phyloP scores from a whole-genome alignment of 176 grass and related monocot genomes.

The Oryza longistaminata region DNA sequence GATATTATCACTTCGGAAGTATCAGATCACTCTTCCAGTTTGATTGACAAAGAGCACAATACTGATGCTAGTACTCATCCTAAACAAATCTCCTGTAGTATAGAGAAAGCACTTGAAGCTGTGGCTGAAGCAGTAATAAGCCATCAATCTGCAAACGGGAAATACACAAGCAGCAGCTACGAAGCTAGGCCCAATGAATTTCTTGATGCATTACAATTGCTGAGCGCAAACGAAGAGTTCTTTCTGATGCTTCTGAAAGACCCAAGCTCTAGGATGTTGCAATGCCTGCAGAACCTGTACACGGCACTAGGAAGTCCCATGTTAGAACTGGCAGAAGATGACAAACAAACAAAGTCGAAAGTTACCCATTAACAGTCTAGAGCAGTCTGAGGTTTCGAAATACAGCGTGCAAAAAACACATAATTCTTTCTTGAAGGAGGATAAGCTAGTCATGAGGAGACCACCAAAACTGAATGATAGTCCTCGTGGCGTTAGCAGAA shows the following conservation, averaged over 20 bases:
- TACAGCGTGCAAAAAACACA: constrained; percentile 44
- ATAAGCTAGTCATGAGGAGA: constrained; percentile 52
- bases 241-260: constrained; percentile 76
- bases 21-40: constrained; percentile 26
- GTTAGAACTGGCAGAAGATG: constrained; percentile 31
- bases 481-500: constrained; percentile 63
- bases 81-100: constrained; percentile 41
- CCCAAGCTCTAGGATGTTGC: constrained; percentile 61
- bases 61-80: constrained; percentile 23
- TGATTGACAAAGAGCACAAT: constrained; percentile 28
- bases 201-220: constrained; percentile 52
- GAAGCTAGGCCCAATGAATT: constrained; percentile 59
- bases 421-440: constrained; percentile 60
- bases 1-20: constrained; percentile 31
- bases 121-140: constrained; percentile 61
- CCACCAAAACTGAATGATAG: constrained; percentile 40
- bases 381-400: constrained; percentile 36
- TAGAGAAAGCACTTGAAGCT: constrained; percentile 71
- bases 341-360: constrained; percentile 35
- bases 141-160: constrained; percentile 48
- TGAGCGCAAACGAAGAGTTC: constrained; percentile 64
- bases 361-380: constrained; percentile 16
- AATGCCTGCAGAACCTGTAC: constrained; percentile 59
- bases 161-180: constrained; percentile 20
- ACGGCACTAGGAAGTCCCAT: constrained; percentile 41